Evolutionary conservation across 1,284 basidiomycete species (phyloP), one percentile per base, ranked within the genome.

Genomic region (Ustilago nuda): DNA sequence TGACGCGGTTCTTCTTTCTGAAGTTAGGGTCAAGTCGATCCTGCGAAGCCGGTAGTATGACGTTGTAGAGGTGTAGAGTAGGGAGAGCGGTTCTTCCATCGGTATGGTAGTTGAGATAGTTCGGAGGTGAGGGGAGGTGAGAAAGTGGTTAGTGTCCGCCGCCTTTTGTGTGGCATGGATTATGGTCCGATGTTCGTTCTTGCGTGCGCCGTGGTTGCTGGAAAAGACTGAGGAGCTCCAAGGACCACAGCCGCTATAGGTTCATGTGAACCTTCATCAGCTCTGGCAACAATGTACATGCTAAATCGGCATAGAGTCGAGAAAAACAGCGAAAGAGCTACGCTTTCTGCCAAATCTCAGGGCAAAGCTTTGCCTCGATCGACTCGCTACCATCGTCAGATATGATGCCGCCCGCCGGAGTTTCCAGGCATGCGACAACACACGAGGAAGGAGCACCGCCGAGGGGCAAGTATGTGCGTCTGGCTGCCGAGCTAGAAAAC

Each of bases 1-100:
- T 84, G 59, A 79, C 82, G 56, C 80, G 75, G 67, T 81, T 83
- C 76, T 84, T 84, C 76, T 84, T 84, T 63, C 80, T 66, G 65
- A 81, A 81, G 61, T 79, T 66, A 32, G 79, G 82, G 68, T 84
- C 79, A 61, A 83, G 72, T 51, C 75, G 75, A 66, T 68, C 72
- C 73, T 76, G 63, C 56, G 52, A 41, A 41, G 61, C 37, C 56
- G 52, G n/a, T 41, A 36, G 41, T 60, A 63, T 50, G 41, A 65
- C 69, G 48, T 56, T 32, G 45, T 60, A 35, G 12, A 39, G 56
- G 36, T 58, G 56, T 50, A 58, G 54, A 43, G 39, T 27, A 11
- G 48, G 11, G 55, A 36, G 66, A 48, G 19, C 39, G 45, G 15
- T 35, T 23, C 46, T 19, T 39, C 37, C 55, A 46, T 62, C 59